Base-by-base conservation (phyloP, 2,329 filamentous ascomycete species). In the Ilyonectria sp. region DNA sequence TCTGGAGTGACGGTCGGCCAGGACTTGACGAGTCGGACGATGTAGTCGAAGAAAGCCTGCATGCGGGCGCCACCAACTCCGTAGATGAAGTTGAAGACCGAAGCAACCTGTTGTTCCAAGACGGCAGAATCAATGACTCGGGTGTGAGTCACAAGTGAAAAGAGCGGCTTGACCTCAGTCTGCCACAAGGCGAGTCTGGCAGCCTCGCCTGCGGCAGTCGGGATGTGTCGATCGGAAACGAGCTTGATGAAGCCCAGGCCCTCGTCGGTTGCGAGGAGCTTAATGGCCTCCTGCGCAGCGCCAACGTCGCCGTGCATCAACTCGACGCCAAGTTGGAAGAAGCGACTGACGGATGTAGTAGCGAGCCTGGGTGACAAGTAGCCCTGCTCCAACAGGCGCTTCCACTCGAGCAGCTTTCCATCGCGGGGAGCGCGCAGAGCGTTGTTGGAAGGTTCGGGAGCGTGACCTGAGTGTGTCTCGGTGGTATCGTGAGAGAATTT, bases 81-180 rank as follows among this genome's bases (percentile, higher is more conserved):
- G 7, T 76, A 63, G 0, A 83, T 57, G 52, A 78, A 81, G 43
- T 78, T 81, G 67, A 77, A 80, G 17, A 83, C 75, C 0, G 55
- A 60, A 3, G 78, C 76, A 1, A 82, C 78, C 37, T 83, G 71
- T 40, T 79, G 76, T 59, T 84, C 82, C 15, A 85, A 71, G 0
- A 83, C 73, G 11, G 79, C 77, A 8, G 81, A 84, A 52, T 80
- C 77, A 2, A 78, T 64, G 7, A 82, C 76, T 5, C 74, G 71
- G 4, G 72, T 61, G 29, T 84, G 80, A 1, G 79, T 80, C 13
- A 83, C 63, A 7, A 83, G 50, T 7, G 71, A 65, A 37, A 84
- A 81, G 1, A 84, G 70, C 0, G 79, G 81, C 17, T 35, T 35
- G 29, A 53, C 11, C 3, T 21, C n/a, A 11, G n/a, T 35, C 11